A percentile compares a stretch with the other conserved stretches of the same genome.
phyloP scores from a whole-genome alignment of 177 flowering plant genomes.

The Tripterygium wilfordii region DNA sequence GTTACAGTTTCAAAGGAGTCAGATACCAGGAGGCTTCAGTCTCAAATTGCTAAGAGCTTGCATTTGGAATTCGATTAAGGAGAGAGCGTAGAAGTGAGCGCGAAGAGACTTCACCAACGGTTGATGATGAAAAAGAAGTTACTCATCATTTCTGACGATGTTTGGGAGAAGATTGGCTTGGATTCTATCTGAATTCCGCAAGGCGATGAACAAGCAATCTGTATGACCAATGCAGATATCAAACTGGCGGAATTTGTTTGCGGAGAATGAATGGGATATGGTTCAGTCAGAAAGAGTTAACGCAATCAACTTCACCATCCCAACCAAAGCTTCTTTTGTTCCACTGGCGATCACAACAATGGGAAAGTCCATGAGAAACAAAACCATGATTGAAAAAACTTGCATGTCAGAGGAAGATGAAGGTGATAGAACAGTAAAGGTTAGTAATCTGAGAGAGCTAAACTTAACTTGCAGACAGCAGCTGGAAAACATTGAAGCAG shows the following conservation, averaged over 20 bases:
- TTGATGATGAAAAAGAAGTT: slow-evolving; percentile 16
- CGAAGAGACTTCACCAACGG: slow-evolving; percentile 11
- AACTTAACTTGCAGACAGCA: slow-evolving; percentile 9
- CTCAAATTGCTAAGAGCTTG: slow-evolving; percentile 17
- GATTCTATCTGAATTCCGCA: slow-evolving; percentile 27
- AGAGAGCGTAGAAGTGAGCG: slow-evolving; percentile 12
- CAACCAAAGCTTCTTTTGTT: slow-evolving; percentile 28
- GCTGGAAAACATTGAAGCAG: slow-evolving; percentile 8
- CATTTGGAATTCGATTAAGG: slow-evolving; percentile 29
- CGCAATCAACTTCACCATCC: slow-evolving; percentile 16
- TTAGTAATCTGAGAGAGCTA: slow-evolving; percentile 6
- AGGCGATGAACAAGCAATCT: slow-evolving; percentile 14
- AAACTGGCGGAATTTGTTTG: slow-evolving; percentile 32
- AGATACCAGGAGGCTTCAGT: slow-evolving; percentile 16
- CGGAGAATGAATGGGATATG: slow-evolving; percentile 12
- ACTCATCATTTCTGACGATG: slow-evolving; percentile 33
- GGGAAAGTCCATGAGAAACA: slow-evolving; percentile 12
- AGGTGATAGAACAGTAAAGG: slow-evolving; percentile 5
- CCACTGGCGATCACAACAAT: slow-evolving; percentile 39
- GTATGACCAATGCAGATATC: slow-evolving; percentile 22
- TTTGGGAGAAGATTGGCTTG: slow-evolving; percentile 31
- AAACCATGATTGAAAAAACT: slow-evolving; percentile 5
- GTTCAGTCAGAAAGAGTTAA: slow-evolving; percentile 9
- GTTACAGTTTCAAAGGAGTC: slow-evolving; percentile 21
- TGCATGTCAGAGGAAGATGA: slow-evolving; percentile 10